These are phyloP conservation scores for Eucalyptus viminalis DNA, from an alignment of 345 rosid species.

Conservation along the genomic window DNA sequence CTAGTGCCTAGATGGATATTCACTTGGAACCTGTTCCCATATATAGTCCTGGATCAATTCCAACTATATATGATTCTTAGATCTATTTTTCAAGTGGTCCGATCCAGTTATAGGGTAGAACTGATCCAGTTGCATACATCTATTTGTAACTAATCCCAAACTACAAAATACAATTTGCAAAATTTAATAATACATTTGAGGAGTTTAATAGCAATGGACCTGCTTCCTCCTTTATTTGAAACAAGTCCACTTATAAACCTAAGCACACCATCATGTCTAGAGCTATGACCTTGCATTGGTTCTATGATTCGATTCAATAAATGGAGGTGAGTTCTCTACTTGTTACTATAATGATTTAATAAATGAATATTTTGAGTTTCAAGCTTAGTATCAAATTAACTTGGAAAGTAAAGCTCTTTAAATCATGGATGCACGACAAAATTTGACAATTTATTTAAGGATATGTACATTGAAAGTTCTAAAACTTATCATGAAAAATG, in stretches of 20 bases:
- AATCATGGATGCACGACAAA: background rate
- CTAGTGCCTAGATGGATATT: background rate
- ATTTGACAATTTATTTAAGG: background rate
- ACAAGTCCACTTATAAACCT: background rate
- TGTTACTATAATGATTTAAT: accelerated
- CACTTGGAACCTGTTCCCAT: accelerated
- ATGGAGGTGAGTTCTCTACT: background rate
- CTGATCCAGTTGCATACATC: background rate
- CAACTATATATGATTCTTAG: accelerated
- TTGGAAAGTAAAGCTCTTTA: background rate
- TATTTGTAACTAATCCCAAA: background rate
- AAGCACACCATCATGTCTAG: background rate
- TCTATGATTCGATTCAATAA: background rate
- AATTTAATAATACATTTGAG: background rate
- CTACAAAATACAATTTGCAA: background rate
- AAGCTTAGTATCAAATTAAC: background rate
- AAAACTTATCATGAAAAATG: background rate
- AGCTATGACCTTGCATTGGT: background rate
- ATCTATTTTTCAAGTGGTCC: background rate
- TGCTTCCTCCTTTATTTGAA: background rate
- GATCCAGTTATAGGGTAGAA: background rate
- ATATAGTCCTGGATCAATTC: background rate
- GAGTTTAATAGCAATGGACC: background rate
- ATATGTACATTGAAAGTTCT: background rate
- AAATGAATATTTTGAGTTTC: background rate